Percentiles rank a stretch among this genome's conserved stretches.
phyloP scores from a whole-genome alignment of 306 rosid genomes.

The Abrus pulchellus region DNA sequence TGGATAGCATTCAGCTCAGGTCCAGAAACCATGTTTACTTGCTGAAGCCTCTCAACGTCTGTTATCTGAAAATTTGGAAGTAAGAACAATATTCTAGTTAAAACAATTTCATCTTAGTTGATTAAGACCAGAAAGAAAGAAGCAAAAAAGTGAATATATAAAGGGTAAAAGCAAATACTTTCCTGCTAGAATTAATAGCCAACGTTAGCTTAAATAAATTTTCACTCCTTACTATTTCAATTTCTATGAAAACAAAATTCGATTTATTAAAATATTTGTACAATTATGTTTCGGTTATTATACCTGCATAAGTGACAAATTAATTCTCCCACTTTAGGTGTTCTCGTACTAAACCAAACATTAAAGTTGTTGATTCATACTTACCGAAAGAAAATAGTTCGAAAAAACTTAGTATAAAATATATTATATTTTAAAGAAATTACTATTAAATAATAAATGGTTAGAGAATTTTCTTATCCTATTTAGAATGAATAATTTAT shows the following conservation, averaged over 20 bases:
- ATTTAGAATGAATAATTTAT: background rate
- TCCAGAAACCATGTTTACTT: constrained; percentile 79
- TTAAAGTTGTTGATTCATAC: background rate
- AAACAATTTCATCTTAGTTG: background rate
- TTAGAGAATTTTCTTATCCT: background rate
- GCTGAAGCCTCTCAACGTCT: constrained; percentile 84
- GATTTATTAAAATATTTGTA: too few species aligned
- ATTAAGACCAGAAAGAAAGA: background rate
- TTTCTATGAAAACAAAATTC: too few species aligned
- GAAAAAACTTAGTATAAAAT: background rate
- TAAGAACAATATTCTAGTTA: background rate
- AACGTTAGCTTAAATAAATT: too few species aligned
- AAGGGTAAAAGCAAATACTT: background rate
- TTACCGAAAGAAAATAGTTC: background rate
- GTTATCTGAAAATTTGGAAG: constrained; percentile 58
- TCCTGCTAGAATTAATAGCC: background rate
- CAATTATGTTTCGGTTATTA: too few species aligned
- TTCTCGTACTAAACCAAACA: background rate
- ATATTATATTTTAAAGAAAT: background rate
- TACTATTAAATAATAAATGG: background rate
- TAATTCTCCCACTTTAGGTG: background rate
- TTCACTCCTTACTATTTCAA: too few species aligned
- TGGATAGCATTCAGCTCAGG: constrained; percentile 78
- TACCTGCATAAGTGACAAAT: background rate
- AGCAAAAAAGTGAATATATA: background rate